Base-by-base conservation (phyloP, 192 early-diverging fungal genomes). In the Jimgerdemannia lactiflua region DNA sequence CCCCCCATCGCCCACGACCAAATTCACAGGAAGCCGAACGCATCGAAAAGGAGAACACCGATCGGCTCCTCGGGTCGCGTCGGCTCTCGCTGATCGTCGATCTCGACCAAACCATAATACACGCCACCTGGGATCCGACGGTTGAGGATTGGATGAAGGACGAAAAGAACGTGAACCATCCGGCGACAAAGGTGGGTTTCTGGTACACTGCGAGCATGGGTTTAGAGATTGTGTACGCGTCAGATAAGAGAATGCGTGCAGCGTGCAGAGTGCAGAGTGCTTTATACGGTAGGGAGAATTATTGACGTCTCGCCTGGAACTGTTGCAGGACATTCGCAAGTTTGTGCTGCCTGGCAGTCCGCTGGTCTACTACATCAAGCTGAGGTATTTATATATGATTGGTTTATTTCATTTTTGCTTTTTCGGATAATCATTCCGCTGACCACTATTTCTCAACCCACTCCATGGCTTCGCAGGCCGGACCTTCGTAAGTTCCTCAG, bases 101-200 rank as follows among this genome's bases (percentile, higher is more conserved):
- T 87, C 87, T 99, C 67, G 98, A 99, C 81, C 96, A 97, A 82
- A 99, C 98, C 2, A 88, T 99, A 19, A 93, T 99, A 65, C 98
- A 99, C 70, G 96, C 98, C 4, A 92, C 95, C 10, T 88, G 91
- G 6, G 91, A 95, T 72, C 84, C 87, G 8, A 91, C 90, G 4
- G 91, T 95, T 19, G 89, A 83, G 3, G 90, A 92, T 68, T 95
- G 94, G 94, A 77, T 94, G 70, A 84, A 83, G 40, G 89, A 94
- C 74, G 77, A 87, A 59, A 71, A 80, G n/a, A 86, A 91, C 74
- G 81, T 81, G 19, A 88, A 89, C 78, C 81, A 85, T 74, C 77
- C 80, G 4, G 84, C 79, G 14, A 77, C 86, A 10, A 81, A 84
- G 76, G 84, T 89, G 73, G 59, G 43, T 14, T 29, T 29, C 29